Evolutionary conservation across 192 early-diverging fungal genomes (phyloP), one percentile per base, ranked within the genome.

Genomic region (Gryganskiella cystojenkinii): DNA sequence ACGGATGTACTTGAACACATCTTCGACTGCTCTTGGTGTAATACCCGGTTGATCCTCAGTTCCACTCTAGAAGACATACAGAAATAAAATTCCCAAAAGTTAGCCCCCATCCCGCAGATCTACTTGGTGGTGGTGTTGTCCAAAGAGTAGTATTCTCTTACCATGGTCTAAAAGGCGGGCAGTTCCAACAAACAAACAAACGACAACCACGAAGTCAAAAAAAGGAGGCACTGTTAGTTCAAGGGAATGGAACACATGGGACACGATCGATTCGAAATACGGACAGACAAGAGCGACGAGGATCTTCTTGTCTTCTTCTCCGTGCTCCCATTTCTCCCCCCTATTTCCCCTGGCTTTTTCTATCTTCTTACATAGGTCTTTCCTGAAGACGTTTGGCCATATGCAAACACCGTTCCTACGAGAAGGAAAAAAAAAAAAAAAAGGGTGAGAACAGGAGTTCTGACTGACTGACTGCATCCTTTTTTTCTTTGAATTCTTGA

Each of bases 351-450:
- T 40, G 31, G 45, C 3, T 31, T 70, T 82, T 62, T 86, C 37
- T 40, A 27, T 35, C 3, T 31, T 70, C 83, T 62, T 86, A 86
- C 87, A 80, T 83, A 88, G 49, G 98, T 98, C 73, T 99, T 99
- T 49, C 98, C 98, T 10, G 92, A 93, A 8, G 95, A 92, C 10
- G 98, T 99, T 80, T 98, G 96, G 20, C 98, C 98, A 83, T 99
- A 99, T 4, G 98, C 96, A 86, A 99, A 99, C 3, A 99, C 94
- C 3, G 96, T 98, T 31, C 91, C 93, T 92, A 64, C 33, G 14
- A 34, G 9, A 30, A 47, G 8, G 61, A 33, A 66, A n/a, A 19
- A 8, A 44, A 20, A 54, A 43, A 5, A 37, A 7, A 5, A 37
- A 42, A 3, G 20, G 58, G 13, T 27, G 28, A 14, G 19, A 7